phyloP scores from a whole-genome alignment of 768 basidiomycete species.

The Candolleomyces efflorescens region DNA sequence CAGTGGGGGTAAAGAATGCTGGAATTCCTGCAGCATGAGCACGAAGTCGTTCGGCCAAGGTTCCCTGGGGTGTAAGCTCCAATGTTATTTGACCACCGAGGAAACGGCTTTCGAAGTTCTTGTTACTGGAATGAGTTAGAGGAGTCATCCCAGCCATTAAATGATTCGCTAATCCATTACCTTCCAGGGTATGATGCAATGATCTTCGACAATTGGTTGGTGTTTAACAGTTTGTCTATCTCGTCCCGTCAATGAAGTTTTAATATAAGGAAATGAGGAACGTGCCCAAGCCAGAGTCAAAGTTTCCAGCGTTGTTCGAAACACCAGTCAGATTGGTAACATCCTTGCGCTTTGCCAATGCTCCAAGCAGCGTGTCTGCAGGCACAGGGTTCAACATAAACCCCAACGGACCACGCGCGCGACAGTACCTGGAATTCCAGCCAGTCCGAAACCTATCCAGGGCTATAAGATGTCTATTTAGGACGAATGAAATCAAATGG shows the following conservation, averaged over 20 bases:
- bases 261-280: not conserved
- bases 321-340: conserved; percentile 76
- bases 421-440: conserved; percentile 75
- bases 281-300: conserved; percentile 66
- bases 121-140: conserved; percentile 53
- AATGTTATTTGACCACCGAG: conserved; percentile 77
- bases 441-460: conserved; percentile 75
- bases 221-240: conserved; percentile 69
- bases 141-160: not conserved
- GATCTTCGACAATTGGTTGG: conserved; percentile 75
- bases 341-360: conserved; percentile 69
- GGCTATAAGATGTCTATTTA: not conserved
- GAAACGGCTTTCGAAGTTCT: conserved; percentile 79
- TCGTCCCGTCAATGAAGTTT: not conserved
- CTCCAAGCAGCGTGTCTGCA: conserved; percentile 79
- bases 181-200: conserved; percentile 90
- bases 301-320: conserved; percentile 83
- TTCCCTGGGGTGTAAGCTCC: conserved; percentile 91
- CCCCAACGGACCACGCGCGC: not conserved
- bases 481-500: not conserved
- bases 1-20: conserved; percentile 91
- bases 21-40: conserved; percentile 90
- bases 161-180: conserved; percentile 29
- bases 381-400: not conserved
- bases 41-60: conserved; percentile 82